phyloP scores from a whole-genome alignment of 306 rosid species.

The Quercus variabilis region DNA sequence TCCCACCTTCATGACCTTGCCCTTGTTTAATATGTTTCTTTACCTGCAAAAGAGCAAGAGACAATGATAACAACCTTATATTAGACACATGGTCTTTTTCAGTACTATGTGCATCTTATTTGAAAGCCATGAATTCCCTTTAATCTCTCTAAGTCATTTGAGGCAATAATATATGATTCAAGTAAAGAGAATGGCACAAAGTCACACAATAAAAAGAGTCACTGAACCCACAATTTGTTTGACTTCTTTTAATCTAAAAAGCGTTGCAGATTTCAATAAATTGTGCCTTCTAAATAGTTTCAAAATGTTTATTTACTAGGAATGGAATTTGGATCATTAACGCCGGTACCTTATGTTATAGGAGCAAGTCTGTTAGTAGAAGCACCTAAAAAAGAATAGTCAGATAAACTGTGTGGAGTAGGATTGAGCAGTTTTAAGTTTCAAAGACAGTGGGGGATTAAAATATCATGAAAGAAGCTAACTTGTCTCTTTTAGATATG shows the following conservation, averaged over 20 bases:
- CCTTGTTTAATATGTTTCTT: slow-evolving; percentile 97
- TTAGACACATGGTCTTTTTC: not conserved
- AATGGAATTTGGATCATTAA: not conserved
- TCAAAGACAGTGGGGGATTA: not conserved
- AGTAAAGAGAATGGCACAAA: not conserved
- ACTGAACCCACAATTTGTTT: not conserved
- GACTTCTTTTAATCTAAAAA: not conserved
- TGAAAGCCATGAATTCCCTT: not conserved
- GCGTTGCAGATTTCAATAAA: not conserved
- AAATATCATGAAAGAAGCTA: not conserved
- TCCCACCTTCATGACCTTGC: slow-evolving; percentile 96
- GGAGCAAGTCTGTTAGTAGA: not conserved
- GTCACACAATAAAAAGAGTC: not conserved
- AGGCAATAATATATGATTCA: not conserved
- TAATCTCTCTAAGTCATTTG: not conserved
- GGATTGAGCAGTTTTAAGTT: not conserved
- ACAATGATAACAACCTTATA: not conserved
- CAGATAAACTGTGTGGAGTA: not conserved
- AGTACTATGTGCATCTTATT: not conserved
- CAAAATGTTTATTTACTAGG: not conserved
- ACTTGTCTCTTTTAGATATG: not conserved
- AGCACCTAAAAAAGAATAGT: not conserved
- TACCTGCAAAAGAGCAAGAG: slow-evolving; percentile 38
- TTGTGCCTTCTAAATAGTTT: not conserved
- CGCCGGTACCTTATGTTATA: not conserved